phyloP scores from a whole-genome alignment of 768 basidiomycete genomes.

The Suillus subalutaceus region DNA sequence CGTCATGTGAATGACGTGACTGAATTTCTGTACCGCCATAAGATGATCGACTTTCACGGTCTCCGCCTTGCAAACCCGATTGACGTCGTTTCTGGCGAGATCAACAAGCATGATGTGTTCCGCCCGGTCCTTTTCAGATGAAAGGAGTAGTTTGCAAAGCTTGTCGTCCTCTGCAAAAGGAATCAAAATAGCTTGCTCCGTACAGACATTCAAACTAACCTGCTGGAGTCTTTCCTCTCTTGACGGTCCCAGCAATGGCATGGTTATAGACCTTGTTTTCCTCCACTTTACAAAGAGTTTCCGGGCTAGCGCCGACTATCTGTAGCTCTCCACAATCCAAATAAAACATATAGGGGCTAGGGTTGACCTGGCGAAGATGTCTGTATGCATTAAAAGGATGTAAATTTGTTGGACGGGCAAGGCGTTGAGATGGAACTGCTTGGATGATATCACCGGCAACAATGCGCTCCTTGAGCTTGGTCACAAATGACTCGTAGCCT shows the following conservation, averaged over 20 bases:
- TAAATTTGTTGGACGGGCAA: constrained; percentile 80
- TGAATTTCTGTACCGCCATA: constrained; percentile 93
- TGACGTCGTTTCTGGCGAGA: constrained; percentile 97
- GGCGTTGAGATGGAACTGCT: constrained; percentile 93
- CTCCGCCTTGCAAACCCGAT: constrained; percentile 92
- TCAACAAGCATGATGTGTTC: constrained; percentile 99
- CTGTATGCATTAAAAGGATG: constrained; percentile 99
- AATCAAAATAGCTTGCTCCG: constrained; percentile 12
- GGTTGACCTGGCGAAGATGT: constrained; percentile 91
- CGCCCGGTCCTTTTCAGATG: constrained; percentile 93
- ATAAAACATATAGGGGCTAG: constrained; percentile 99
- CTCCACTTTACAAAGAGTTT: constrained; percentile 96
- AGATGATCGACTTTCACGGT: constrained; percentile 96
- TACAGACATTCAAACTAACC: constrained; percentile 51
- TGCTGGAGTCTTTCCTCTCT: constrained; percentile 81
- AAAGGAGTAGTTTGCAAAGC: constrained; percentile 71
- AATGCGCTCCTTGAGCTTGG: constrained; percentile 90
- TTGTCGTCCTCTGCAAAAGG: constrained; percentile 78
- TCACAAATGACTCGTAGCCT: constrained; percentile 92
- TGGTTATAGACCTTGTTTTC: constrained; percentile 93
- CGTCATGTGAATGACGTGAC: constrained; percentile 97
- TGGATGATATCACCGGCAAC: constrained; percentile 98
- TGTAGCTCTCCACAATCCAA: constrained; percentile 92
- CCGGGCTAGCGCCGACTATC: constrained; percentile 97
- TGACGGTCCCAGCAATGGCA: constrained; percentile 95